Percentiles rank a stretch among this genome's conserved stretches.
These are phyloP conservation scores for Ramaria sp. DNA, from an alignment of 768 basidiomycete species.

Conservation along the genomic window DNA sequence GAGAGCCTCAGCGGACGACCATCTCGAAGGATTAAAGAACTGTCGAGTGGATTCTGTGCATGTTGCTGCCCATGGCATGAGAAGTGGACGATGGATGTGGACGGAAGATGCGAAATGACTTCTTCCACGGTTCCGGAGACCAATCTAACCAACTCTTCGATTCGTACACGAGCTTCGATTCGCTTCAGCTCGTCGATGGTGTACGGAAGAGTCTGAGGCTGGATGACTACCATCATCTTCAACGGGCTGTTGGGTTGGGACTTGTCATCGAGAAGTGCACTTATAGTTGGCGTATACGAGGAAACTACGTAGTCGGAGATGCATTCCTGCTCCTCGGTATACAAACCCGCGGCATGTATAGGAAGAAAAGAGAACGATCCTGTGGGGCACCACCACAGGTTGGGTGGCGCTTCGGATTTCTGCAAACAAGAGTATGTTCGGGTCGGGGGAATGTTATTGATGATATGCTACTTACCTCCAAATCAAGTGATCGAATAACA, in stretches of 20 bases:
- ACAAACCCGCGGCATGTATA: constrained; percentile 30
- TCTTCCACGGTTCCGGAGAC: background rate
- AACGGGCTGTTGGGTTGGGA: too few species aligned
- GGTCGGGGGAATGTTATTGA: background rate
- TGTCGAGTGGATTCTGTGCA: constrained; percentile 16
- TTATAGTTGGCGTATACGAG: constrained; percentile 24
- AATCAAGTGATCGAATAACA: background rate
- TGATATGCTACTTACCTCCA: background rate
- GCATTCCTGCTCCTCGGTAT: constrained; percentile 10
- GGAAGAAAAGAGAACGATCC: constrained; percentile 27
- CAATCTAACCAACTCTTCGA: background rate
- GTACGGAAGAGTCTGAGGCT: constrained; percentile 15
- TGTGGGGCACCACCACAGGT: constrained; percentile 23
- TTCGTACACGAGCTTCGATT: background rate
- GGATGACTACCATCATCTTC: constrained; percentile 10
- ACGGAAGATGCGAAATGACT: background rate
- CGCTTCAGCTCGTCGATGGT: constrained; percentile 5
- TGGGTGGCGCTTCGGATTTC: background rate
- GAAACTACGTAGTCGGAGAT: constrained; percentile 18
- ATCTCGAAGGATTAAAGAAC: constrained; percentile 17
- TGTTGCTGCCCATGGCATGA: constrained; percentile 22
- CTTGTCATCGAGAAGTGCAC: constrained; percentile 14
- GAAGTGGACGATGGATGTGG: constrained; percentile 19
- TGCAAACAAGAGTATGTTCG: too few species aligned
- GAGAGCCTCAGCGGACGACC: too few species aligned